Conservation (phyloP, 768 basidiomycete genomes). For the Aureoboletus auriporus region DNA sequence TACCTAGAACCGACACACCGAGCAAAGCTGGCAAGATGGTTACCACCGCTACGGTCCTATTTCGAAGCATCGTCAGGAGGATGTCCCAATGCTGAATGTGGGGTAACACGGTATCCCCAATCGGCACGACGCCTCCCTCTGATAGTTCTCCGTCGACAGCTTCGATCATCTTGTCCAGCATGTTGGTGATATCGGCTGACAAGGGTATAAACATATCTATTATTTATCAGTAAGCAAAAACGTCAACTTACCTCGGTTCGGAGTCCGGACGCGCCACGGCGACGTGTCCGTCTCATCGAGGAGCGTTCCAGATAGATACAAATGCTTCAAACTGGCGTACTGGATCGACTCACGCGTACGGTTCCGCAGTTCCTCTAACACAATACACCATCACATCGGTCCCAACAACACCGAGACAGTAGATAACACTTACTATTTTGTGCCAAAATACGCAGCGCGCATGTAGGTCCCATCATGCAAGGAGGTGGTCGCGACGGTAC, state of each 20-base stretch:
- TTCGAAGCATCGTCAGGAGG: conserved; percentile 4
- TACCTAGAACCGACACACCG: conserved; percentile 17
- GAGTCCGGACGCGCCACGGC: conserved; percentile 13
- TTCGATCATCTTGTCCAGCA: conserved; percentile 19
- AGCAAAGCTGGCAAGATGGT: conserved; percentile 12
- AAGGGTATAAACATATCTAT: background rate
- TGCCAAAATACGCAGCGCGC: conserved; percentile 18
- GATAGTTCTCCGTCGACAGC: conserved; percentile 14
- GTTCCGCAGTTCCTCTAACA: conserved; percentile 10
- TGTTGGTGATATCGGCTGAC: conserved; percentile 12
- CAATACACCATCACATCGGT: background rate
- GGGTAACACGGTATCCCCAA: conserved; percentile 16
- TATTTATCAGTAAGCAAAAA: background rate
- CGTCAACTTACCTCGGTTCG: conserved; percentile 10
- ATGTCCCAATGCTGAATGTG: conserved; percentile 19
- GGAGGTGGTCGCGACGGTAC: conserved; percentile 7
- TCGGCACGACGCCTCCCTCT: conserved; percentile 15
- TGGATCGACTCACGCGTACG: background rate
- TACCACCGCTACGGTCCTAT: background rate
- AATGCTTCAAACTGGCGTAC: conserved; percentile 15
- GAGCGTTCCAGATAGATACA: conserved; percentile 14
- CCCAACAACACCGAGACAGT: background rate
- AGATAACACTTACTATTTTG: conserved; percentile 7
- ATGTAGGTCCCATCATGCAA: conserved; percentile 23
- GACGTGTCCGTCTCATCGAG: conserved; percentile 13